Evolutionary conservation across 768 basidiomycete species (phyloP), one percentile per base, ranked within the genome.

Genomic region (Solioccasus polychromus): DNA sequence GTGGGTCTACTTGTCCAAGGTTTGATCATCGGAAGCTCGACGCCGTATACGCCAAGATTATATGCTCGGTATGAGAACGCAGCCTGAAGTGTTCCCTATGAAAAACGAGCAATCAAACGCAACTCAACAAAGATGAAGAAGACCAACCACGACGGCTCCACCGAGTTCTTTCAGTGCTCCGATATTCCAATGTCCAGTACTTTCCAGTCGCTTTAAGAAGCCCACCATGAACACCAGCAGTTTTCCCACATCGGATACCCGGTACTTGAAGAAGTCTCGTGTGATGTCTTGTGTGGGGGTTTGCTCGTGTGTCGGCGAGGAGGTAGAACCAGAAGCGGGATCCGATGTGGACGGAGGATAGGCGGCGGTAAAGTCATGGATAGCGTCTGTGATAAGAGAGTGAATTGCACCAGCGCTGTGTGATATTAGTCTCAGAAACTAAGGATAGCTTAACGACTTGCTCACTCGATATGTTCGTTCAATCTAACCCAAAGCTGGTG

Each of bases 1-100:
- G 69, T 60, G 3, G 82, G 71, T 36, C 74, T 74, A 57, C 90
- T 89, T 15, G 92, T 91, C 95, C 94, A 98, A 0, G 88, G 83
- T 48, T 83, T 77, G 52, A 77, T 74, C 77, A 81, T 80, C 5
- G 78, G 85, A 18, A 75, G 70, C 19, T 80, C 75, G 35, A 97
- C 73, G 24, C 90, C 90, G 60, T 98, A 98, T 8, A 87, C 79
- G 8, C 74, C 72, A 2, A 77, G 60, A 54, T 89, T 85, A 51
- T 83, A 82, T 29, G 77, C 75, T 31, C 93, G 79, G 62, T 89
- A 91, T 26, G 84, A 80, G 39, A 82, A 72, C 0, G 90, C 83
- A 2, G 90, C 82, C 54, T 76, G 76, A 31, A 88, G 73, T 11
- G 88, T 77, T 26, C 78, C 80, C 93, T 95, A 35, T 3, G 7